Conservation (phyloP, 2,329 filamentous ascomycete genomes). For the Penicillium sclerotigenum region DNA sequence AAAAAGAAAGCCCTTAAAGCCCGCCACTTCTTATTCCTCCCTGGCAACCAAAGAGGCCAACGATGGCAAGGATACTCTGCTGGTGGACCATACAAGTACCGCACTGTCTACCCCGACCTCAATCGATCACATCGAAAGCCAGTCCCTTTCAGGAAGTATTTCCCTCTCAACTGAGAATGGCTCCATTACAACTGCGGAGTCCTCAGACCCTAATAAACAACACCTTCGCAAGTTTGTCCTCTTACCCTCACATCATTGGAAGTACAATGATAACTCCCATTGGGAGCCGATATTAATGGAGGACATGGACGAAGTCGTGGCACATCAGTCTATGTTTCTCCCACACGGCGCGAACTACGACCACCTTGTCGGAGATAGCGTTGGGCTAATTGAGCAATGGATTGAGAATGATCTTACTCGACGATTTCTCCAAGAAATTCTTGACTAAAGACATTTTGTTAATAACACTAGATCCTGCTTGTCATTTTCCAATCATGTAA, state of each 20-base stretch:
- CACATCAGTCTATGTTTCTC: constrained; percentile 80
- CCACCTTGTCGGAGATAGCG: constrained; percentile 70
- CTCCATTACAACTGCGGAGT: constrained; percentile 10
- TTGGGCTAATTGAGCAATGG: constrained; percentile 65
- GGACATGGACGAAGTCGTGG: constrained; percentile 77
- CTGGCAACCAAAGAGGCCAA: neutral
- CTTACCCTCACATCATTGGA: constrained; percentile 58
- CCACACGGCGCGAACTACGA: constrained; percentile 68
- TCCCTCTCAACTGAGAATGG: constrained; percentile 9
- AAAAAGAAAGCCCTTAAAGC: neutral
- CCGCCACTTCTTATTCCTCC: neutral
- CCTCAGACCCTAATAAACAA: constrained; percentile 22
- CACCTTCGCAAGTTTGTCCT: constrained; percentile 77
- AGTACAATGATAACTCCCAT: constrained; percentile 60
- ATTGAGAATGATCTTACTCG: constrained; percentile 40
- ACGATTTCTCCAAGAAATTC: constrained; percentile 15
- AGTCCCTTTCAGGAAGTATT: constrained; percentile 1
- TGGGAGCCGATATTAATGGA: constrained; percentile 82
- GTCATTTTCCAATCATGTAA: neutral
- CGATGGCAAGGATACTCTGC: neutral
- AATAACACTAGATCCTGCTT: neutral
- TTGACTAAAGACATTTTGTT: constrained; percentile 6
- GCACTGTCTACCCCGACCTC: neutral
- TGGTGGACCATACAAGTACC: neutral
- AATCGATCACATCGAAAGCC: neutral